phyloP scores from a whole-genome alignment of 441 rosid genomes.

The Pelargonium citronellum region DNA sequence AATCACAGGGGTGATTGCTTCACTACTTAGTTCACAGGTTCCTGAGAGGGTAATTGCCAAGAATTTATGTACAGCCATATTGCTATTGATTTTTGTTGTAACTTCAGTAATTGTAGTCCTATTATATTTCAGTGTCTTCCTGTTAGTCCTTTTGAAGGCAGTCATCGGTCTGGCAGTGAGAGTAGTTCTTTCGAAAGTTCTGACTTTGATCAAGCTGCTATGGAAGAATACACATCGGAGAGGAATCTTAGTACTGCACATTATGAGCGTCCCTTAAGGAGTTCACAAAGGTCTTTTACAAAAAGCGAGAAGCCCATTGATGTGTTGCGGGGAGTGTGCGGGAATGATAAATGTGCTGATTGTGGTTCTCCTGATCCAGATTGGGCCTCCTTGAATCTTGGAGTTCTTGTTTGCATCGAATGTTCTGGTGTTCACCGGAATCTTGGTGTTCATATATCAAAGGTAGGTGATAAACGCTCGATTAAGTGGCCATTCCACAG shows the following conservation, averaged over 20 bases:
- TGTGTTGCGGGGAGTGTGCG: conserved; percentile 61
- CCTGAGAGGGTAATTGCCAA: conserved; percentile 54
- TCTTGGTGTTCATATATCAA: conserved; percentile 96
- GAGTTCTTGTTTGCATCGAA: conserved; percentile 87
- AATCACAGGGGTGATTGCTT: conserved; percentile 93
- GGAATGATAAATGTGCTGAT: conserved; percentile 92
- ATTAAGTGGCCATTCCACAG: not conserved
- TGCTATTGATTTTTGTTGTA: conserved; percentile 10
- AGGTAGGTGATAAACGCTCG: conserved; percentile 39
- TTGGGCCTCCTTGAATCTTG: conserved; percentile 97
- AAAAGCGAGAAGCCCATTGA: conserved; percentile 77
- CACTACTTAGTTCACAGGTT: conserved; percentile 71
- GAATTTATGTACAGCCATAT: not conserved
- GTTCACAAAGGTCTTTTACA: conserved; percentile 37
- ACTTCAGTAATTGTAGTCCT: conserved; percentile 18
- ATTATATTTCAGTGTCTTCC: conserved; percentile 48
- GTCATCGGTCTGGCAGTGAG: conserved; percentile 58
- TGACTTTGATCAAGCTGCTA: conserved; percentile 48
- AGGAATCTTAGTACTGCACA: conserved; percentile 38
- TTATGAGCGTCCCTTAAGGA: conserved; percentile 48
- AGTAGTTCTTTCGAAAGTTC: conserved; percentile 55
- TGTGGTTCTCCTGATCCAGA: conserved; percentile 97
- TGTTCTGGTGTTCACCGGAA: conserved; percentile 98
- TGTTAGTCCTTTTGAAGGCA: conserved; percentile 38
- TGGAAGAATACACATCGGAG: conserved; percentile 43